Base-by-base conservation (phyloP, 768 basidiomycete genomes). In the Neoboletus brunneissimus region DNA sequence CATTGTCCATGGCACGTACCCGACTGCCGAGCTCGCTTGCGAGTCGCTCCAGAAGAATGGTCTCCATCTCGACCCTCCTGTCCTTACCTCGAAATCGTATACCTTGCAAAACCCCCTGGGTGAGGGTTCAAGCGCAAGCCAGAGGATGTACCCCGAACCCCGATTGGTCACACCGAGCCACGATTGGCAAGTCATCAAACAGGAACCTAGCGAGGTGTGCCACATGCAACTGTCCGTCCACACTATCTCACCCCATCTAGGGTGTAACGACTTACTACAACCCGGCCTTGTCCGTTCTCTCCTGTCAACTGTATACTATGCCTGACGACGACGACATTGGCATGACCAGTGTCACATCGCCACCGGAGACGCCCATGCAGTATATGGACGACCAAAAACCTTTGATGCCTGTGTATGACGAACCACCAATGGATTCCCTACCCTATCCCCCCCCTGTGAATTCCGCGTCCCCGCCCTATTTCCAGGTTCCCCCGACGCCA, bases 371-470 rank as follows among this genome's bases (percentile, higher is more conserved):
- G 12, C 18, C 53, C 2, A 42, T 57, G 37, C 55, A 55, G 16
- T 64, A 61, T 16, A 27, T 12, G 3, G 68, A 63, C 3, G 60
- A 62, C 40, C 46, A 51, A 23, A 63, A 63, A 8, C 55, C 56
- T 6, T n/a, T 45, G 41, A 2, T 49, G 10, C 1, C 53, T 13
- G 0, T 57, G n/a, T 62, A 63, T 9, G 48, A 60, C 1, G 63
- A 60, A 18, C 71, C 71, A 0, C 71, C 67, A 4, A 72, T 72
- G 72, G 72, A 72, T 44, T 72, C 63, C 6, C 40, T 73, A 12
- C 70, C 70, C 0, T 71, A 48, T 31, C 65, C 71, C 1, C 72
- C 70, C 4, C 70, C 70, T 13, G n/a, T 41, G 3, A 64, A 53
- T 20, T 41, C 66, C 2, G 42, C 54, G 6, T 66, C 70, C 12